Conservation (phyloP, 148 eudicot genomes). For the Nepenthes mirabilis region DNA sequence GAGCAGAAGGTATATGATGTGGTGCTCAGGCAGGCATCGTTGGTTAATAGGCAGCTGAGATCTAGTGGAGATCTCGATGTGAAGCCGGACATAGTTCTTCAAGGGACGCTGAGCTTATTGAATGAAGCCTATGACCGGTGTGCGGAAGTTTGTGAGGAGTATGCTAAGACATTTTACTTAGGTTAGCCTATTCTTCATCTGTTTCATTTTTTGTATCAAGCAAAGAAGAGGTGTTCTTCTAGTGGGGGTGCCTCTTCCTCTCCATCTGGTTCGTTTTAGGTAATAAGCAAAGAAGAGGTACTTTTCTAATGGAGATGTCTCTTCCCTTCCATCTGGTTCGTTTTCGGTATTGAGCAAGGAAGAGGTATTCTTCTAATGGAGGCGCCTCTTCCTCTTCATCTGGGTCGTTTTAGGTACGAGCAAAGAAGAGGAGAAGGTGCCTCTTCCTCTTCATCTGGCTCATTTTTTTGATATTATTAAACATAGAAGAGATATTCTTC, state of each 20-base stretch:
- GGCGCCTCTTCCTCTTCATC: constrained; percentile 12
- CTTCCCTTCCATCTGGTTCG: neutral
- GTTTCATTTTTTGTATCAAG: neutral
- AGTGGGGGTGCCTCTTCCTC: constrained; percentile 31
- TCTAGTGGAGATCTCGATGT: constrained; percentile 43
- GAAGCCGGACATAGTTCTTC: constrained; percentile 74
- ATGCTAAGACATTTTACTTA: constrained; percentile 80
- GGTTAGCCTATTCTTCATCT: constrained; percentile 25
- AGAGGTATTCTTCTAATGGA: constrained; percentile 18
- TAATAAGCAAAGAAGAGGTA: neutral
- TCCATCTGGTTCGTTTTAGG: neutral
- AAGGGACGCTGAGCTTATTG: constrained; percentile 57
- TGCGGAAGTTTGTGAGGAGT: constrained; percentile 77
- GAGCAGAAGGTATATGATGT: constrained; percentile 96
- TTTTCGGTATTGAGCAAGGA: neutral
- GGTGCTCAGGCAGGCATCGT: constrained; percentile 85
- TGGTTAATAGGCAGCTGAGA: constrained; percentile 49
- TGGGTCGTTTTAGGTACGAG: neutral
- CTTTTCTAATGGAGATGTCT: neutral
- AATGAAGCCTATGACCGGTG: constrained; percentile 74
- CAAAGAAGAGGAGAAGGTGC: neutral
- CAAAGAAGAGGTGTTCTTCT: neutral
- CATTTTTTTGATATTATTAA: neutral
- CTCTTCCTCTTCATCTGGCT: neutral
- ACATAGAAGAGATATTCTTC: neutral